Percentiles rank a stretch among this genome's conserved stretches.
phyloP scores from a whole-genome alignment of 441 rosid genomes.

The Gossypium laxum region DNA sequence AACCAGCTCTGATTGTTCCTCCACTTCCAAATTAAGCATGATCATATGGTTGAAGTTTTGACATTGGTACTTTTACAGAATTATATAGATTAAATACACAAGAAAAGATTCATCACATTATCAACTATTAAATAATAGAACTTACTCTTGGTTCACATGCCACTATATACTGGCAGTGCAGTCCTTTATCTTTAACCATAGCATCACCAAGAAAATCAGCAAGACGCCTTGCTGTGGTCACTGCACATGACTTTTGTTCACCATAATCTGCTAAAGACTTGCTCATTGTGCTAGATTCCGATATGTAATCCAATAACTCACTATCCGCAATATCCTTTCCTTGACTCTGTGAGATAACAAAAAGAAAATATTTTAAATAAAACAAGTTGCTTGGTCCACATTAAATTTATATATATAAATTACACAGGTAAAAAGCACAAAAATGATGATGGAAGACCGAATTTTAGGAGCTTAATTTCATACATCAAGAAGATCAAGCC shows the following conservation, averaged over 20 bases:
- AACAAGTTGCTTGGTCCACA: conserved; percentile 9
- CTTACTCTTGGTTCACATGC: conserved; percentile 91
- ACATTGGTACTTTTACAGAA: background rate
- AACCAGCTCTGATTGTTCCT: conserved; percentile 5
- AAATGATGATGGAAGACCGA: background rate
- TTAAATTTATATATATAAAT: background rate
- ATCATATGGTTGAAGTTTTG: background rate
- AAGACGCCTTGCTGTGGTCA: conserved; percentile 94
- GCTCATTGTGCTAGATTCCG: conserved; percentile 99
- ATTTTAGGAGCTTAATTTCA: conserved; percentile 18
- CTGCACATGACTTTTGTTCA: conserved; percentile 92
- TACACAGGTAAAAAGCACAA: background rate
- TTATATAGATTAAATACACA: background rate
- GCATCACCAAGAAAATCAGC: conserved; percentile 90
- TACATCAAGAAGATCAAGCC: conserved; percentile 99
- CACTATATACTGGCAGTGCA: conserved; percentile 94
- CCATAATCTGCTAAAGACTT: conserved; percentile 92
- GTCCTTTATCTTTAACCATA: conserved; percentile 97
- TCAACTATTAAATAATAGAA: conserved; percentile 11
- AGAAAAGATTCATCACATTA: background rate
- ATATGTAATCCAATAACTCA: conserved; percentile 90
- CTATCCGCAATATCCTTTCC: conserved; percentile 86
- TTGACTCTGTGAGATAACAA: conserved; percentile 53
- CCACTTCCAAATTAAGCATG: background rate
- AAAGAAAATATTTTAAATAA: conserved; percentile 15